phyloP scores from a whole-genome alignment of 768 basidiomycete species.

The Sporobolomyces phaffii region DNA sequence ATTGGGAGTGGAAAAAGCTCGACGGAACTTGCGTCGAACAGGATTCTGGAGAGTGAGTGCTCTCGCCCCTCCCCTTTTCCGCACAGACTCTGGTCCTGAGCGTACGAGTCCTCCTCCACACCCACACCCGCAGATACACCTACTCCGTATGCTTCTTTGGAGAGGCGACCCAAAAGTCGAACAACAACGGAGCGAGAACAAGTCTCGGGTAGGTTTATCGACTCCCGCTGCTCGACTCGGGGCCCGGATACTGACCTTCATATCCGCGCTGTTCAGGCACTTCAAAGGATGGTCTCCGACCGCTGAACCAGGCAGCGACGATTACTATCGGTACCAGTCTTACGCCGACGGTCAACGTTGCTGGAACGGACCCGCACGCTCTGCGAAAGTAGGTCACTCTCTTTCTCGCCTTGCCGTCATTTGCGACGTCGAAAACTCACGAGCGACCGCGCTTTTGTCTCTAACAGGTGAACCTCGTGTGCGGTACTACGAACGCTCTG shows the following conservation, averaged over 20 bases:
- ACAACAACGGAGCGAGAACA: constrained; percentile 67
- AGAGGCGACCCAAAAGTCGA: constrained; percentile 79
- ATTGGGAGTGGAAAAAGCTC: constrained; percentile 96
- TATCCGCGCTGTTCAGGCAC: constrained; percentile 41
- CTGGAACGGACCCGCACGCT: constrained; percentile 69
- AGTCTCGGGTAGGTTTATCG: constrained; percentile 65
- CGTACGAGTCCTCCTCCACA: neutral
- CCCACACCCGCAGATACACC: constrained; percentile 61
- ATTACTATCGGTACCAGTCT: constrained; percentile 72
- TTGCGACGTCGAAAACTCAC: too few relatives aligned
- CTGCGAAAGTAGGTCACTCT: constrained; percentile 58
- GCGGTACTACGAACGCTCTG: constrained; percentile 77
- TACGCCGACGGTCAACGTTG: constrained; percentile 82
- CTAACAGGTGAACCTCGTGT: constrained; percentile 74
- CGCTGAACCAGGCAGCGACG: constrained; percentile 55
- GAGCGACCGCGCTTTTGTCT: too few relatives aligned
- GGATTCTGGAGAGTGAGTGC: constrained; percentile 79
- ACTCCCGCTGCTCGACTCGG: neutral
- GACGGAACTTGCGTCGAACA: constrained; percentile 71
- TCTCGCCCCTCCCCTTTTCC: neutral
- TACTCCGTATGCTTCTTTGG: constrained; percentile 91
- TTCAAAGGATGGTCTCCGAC: constrained; percentile 75
- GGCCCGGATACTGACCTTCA: too few relatives aligned
- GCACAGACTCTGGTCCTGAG: too few relatives aligned
- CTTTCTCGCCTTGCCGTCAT: constrained; percentile 9